Evolutionary conservation across 139 green algal genomes (phyloP), one percentile per base, ranked within the genome.

Genomic region (Yamagishiella unicocca): DNA sequence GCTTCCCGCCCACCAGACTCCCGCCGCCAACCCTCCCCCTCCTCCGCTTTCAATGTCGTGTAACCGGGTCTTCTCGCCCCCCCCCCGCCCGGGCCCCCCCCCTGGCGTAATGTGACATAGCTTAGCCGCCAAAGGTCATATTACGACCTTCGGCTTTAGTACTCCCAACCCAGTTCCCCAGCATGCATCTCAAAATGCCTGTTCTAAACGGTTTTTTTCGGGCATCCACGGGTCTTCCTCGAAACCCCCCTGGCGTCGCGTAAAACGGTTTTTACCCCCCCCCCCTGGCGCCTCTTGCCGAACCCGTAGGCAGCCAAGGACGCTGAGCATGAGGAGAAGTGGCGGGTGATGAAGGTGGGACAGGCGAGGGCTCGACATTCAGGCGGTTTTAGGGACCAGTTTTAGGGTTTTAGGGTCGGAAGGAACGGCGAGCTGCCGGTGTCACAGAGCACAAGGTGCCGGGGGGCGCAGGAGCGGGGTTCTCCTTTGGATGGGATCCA

Each of bases 341-440:
- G 96, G 96, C 94, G 92, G 76, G 73, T 87, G 45, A 98, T 98
- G 95, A 98, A 98, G 89, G 86, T 80, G 75, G 80, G 92, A 86
- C 92, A 37, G 0, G 82, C 29, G 73, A 10, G 45, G 4, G 45
- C 43, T n/a, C n/a, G n/a, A n/a, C n/a, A n/a, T n/a, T n/a, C n/a
- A n/a, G 38, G 24, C 12, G 71, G 8, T 10, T n/a, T 22, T 7
- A 45, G 68, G 38, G 19, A 19, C 4, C 14, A 17, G 35, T 22
- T 6, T 27, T 8, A 74, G 4, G 35, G 2, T 12, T 12, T 33
- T 22, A 6, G 7, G 66, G 7, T 10, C 8, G 14, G 4, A 45
- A 5, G 35, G 8, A 14, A n/a, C 35, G 66, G 35, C 67, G 46
- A 4, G 67, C 50, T 12, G 12, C 50, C 50, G 12, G 12, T 58